Evolutionary conservation across 2,329 filamentous ascomycete species (phyloP).

Genomic region (Colletotrichum echinochloae): DNA sequence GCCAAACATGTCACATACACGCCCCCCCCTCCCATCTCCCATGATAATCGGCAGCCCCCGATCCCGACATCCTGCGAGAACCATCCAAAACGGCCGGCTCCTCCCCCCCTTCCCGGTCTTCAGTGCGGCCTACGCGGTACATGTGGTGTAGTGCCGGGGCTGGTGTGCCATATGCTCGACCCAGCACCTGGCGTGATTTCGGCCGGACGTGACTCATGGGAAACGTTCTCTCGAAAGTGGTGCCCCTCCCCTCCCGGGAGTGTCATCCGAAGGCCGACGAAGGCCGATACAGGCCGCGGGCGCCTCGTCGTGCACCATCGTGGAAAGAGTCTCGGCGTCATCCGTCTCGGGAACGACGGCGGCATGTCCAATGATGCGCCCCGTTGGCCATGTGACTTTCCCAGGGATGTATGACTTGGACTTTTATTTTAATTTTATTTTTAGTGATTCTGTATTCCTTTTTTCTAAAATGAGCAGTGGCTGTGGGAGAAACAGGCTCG

Average conservation of each 20-base stretch:
- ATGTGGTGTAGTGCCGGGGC: too few species aligned
- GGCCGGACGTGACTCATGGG: slow-evolving; percentile 25
- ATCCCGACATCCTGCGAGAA: not conserved
- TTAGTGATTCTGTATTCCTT: too few species aligned
- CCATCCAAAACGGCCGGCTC: slow-evolving; percentile 18
- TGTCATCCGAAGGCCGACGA: slow-evolving; percentile 11
- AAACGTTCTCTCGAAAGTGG: not conserved
- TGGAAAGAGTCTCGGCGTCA: not conserved
- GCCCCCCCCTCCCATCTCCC: not conserved
- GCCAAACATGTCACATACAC: not conserved
- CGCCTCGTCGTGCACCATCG: not conserved
- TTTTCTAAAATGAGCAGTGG: too few species aligned
- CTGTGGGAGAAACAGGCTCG: too few species aligned
- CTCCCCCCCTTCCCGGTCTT: not conserved
- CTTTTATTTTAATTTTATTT: too few species aligned
- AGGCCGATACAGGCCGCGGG: not conserved
- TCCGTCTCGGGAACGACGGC: not conserved
- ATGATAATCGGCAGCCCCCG: not conserved
- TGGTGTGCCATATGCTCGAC: not conserved
- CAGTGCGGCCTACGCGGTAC: too few species aligned
- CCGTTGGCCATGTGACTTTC: not conserved
- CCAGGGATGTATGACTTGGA: not conserved
- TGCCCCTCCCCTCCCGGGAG: not conserved
- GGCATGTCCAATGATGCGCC: not conserved
- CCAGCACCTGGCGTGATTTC: slow-evolving; percentile 27